Conservation (phyloP, 495 filamentous ascomycete species). For the Xylaria scruposa region DNA sequence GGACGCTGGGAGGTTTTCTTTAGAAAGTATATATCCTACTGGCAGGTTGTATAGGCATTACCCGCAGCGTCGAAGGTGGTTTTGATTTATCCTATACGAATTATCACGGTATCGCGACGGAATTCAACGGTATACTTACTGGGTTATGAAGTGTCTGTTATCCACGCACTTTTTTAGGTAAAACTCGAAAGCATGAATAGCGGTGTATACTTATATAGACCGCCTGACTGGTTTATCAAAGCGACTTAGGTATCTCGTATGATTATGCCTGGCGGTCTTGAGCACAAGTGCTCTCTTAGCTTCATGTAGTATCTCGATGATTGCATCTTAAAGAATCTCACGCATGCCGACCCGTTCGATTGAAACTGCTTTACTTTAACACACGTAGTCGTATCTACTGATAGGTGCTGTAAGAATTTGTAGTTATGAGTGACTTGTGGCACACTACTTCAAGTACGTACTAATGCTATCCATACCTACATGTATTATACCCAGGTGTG, state of each 20-base stretch:
- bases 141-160: neutral
- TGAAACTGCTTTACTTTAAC: neutral
- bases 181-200: neutral
- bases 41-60: slow-evolving; percentile 13
- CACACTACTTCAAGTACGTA: neutral
- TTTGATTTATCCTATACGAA: neutral
- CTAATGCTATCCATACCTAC: neutral
- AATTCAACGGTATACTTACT: neutral
- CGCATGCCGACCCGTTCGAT: neutral
- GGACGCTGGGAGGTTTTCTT: neutral
- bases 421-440: neutral
- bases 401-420: neutral
- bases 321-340: neutral
- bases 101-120: neutral
- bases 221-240: neutral
- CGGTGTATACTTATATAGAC: neutral
- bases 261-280: neutral
- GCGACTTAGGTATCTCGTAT: neutral
- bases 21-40: slow-evolving; percentile 20
- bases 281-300: neutral
- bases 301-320: neutral
- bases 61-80: slow-evolving; percentile 1
- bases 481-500: neutral
- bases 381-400: neutral
- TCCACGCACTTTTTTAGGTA: neutral